Base-by-base conservation (phyloP, 139 green algal species). In the Micromonas pusilla region DNA sequence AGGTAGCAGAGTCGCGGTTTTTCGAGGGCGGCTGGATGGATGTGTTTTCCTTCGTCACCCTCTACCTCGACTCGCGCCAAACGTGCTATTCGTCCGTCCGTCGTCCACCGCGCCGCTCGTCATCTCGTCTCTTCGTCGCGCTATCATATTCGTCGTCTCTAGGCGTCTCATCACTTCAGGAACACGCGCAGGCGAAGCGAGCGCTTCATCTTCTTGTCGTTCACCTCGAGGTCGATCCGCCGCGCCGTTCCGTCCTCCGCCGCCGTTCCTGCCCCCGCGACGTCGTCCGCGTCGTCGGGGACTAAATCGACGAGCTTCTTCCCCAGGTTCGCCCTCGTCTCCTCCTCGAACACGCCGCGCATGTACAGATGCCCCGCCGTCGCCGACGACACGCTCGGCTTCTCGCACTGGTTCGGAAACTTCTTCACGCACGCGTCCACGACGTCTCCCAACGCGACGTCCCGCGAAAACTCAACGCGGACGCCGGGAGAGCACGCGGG, bases 401-500 rank as follows among this genome's bases (percentile, higher is more conserved):
- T 79, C 3, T 70, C 80, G 21, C 98, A 76, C 32, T 90, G 83
- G 33, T 83, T 79, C n/a, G 80, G 81, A 23, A 95, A 80, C 20
- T 96, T 84, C 0, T 65, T 64, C 25, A 88, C 67, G 23, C 97
- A 82, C 33, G 72, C 37, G 37, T 95, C 87, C 26, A 98, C 94
- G 32, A 97, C 85, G 88, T 97, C 85, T 76, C 28, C 21, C 2
- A 88, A 72, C 26, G 83, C 85, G 2, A 21, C 30, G 26, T 66
- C n/a, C 16, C 32, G 3, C 0, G 39, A 37, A 25, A 91, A 87
- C 2, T 86, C 65, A n/a, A 97, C 39, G 3, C 85, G 82, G n/a
- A 97, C 82, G 0, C 91, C 93, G 5, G 93, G 30, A 63, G 87
- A 91, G 90, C 96, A 99, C 31, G 98, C 82, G 33, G 88, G 81